phyloP scores from a whole-genome alignment of 495 filamentous ascomycete species.

The Penicillium atrosanguineum region DNA sequence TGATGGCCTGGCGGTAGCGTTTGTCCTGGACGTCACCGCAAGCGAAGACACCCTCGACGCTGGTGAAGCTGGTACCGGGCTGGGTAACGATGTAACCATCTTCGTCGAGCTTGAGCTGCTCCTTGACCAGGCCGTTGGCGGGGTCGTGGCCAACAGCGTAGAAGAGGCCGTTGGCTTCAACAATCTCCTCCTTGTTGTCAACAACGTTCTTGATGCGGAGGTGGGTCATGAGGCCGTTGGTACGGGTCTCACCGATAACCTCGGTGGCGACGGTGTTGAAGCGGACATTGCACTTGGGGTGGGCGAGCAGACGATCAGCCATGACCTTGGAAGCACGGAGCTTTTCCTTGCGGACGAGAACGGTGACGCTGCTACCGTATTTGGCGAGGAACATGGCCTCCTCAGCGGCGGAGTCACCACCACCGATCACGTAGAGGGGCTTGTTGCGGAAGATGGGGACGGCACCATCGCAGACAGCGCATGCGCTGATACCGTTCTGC shows the following conservation, averaged over 20 bases:
- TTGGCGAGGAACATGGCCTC: conserved; percentile 97
- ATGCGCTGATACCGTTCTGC: conserved; percentile 95
- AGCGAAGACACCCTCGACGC: conserved; percentile 88
- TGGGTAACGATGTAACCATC: conserved; percentile 89
- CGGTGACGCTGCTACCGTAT: conserved; percentile 91
- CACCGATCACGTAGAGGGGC: conserved; percentile 92
- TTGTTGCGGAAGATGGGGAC: conserved; percentile 97
- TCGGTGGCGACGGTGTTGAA: conserved; percentile 80
- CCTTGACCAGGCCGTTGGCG: conserved; percentile 82
- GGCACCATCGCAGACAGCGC: conserved; percentile 95
- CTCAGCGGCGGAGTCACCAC: conserved; percentile 95
- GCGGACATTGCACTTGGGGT: conserved; percentile 85
- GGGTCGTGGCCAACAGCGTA: conserved; percentile 98
- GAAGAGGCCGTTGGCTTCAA: conserved; percentile 91
- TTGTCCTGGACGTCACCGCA: conserved; percentile 99
- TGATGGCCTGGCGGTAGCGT: conserved; percentile 95
- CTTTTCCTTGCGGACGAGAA: conserved; percentile 83
- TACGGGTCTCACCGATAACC: conserved; percentile 77
- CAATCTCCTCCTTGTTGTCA: conserved; percentile 71
- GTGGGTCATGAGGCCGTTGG: conserved; percentile 75
- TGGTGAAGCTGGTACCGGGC: conserved; percentile 86
- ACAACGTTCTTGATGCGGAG: conserved; percentile 76
- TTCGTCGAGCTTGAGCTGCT: conserved; percentile 77
- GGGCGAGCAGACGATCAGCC: conserved; percentile 74
- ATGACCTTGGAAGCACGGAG: conserved; percentile 88